phyloP scores from a whole-genome alignment of 495 filamentous ascomycete species.

The Oidiodendron maius region DNA sequence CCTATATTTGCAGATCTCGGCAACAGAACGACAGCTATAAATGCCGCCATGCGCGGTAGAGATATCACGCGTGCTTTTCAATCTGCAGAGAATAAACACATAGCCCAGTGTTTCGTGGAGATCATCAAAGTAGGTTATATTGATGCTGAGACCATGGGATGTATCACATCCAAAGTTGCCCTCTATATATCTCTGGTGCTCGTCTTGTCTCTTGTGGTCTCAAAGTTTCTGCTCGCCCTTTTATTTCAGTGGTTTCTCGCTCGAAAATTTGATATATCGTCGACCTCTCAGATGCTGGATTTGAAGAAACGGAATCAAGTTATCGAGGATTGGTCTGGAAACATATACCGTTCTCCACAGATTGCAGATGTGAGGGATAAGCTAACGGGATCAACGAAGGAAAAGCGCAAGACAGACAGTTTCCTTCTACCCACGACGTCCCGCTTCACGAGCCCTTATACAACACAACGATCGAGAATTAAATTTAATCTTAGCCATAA shows the following conservation, averaged over 20 bases:
- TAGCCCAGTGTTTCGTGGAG: conserved; percentile 80
- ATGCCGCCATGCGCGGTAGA: conserved; percentile 69
- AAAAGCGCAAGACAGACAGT: conserved; percentile 77
- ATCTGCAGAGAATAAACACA: conserved; percentile 63
- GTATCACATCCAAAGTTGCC: conserved; percentile 97
- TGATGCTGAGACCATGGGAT: conserved; percentile 93
- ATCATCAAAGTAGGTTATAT: conserved; percentile 94
- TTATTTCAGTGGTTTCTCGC: conserved; percentile 94
- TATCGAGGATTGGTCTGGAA: conserved; percentile 97
- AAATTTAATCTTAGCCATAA: conserved; percentile 53
- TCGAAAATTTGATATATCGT: conserved; percentile 70
- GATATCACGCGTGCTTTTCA: conserved; percentile 89
- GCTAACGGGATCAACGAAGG: conserved; percentile 54
- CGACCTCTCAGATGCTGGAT: conserved; percentile 64
- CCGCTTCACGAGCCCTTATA: conserved; percentile 91
- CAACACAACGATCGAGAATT: conserved; percentile 39
- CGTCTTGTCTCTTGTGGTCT: conserved; percentile 81
- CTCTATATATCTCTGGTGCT: conserved; percentile 91
- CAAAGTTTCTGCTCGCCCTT: conserved; percentile 86
- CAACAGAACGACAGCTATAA: conserved; percentile 39
- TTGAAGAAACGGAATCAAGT: conserved; percentile 78
- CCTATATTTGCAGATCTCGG: conserved; percentile 72
- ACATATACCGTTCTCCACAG: conserved; percentile 88
- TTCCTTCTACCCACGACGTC: conserved; percentile 77
- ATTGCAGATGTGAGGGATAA: conserved; percentile 58